These are phyloP conservation scores for Spizellomyces punctatus DNA, from an alignment of 192 early-diverging fungal species.

Conservation along the genomic window DNA sequence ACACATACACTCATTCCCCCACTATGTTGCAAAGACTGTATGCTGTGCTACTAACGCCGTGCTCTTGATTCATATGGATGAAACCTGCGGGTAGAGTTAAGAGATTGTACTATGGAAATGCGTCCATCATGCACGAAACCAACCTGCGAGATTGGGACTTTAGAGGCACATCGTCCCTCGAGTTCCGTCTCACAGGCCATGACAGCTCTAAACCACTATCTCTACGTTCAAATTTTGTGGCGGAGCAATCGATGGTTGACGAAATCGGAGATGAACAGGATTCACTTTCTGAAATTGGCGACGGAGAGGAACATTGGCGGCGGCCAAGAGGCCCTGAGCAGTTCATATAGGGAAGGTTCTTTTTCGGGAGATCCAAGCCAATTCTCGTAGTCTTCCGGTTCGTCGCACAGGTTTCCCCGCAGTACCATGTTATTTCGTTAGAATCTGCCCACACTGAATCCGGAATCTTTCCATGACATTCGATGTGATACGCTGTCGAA, in stretches of 20 bases:
- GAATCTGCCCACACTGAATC: background rate
- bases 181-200: background rate
- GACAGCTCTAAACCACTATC: background rate
- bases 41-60: background rate
- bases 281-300: background rate
- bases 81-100: background rate
- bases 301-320: background rate
- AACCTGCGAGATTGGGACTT: background rate
- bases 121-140: background rate
- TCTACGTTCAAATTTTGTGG: background rate
- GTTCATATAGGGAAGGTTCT: slow-evolving; percentile 34
- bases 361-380: slow-evolving; percentile 36
- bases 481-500: background rate
- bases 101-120: background rate
- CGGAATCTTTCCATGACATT: background rate
- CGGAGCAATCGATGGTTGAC: background rate
- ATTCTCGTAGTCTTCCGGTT: slow-evolving; percentile 60
- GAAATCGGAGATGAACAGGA: background rate
- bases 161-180: background rate
- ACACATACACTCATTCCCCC: too few species aligned
- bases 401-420: slow-evolving; percentile 58
- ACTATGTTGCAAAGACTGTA: too few species aligned
- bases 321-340: background rate
- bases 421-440: slow-evolving; percentile 59
- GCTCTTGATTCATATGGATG: slow-evolving; percentile 3